Conservation (phyloP, 208 protist species). For the Crithidia sp. region DNA sequence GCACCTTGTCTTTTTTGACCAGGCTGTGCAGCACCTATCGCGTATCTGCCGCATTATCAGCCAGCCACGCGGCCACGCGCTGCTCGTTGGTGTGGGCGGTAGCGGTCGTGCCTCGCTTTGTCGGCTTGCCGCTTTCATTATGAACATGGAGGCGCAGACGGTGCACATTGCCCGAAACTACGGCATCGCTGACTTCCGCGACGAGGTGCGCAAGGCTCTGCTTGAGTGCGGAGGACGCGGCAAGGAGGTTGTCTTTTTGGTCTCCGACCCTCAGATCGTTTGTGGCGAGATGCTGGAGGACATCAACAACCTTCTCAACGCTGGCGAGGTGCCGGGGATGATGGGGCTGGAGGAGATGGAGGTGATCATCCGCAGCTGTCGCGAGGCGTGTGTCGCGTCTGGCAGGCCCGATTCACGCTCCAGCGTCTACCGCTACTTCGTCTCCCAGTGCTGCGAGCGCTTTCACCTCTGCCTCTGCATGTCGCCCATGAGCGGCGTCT, state of each 20-base stretch:
- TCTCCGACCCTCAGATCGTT: constrained; percentile 95
- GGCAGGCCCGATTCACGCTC: constrained; percentile 90
- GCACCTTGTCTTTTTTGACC: constrained; percentile 97
- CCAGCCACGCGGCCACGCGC: constrained; percentile 95
- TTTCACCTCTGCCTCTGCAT: constrained; percentile 96
- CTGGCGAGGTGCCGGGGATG: constrained; percentile 96
- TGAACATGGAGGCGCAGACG: constrained; percentile 89
- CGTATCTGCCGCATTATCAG: constrained; percentile 96
- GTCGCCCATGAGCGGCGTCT: constrained; percentile 94
- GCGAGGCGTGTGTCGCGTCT: constrained; percentile 65
- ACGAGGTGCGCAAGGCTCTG: constrained; percentile 93
- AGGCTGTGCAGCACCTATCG: constrained; percentile 95
- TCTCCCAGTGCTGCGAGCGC: constrained; percentile 90
- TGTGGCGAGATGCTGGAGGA: constrained; percentile 96
- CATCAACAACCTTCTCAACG: constrained; percentile 97
- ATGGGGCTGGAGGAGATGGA: constrained; percentile 95
- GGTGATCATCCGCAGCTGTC: constrained; percentile 86
- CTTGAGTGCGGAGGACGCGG: constrained; percentile 79
- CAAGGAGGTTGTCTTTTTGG: constrained; percentile 93
- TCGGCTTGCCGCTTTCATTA: constrained; percentile 93
- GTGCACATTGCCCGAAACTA: constrained; percentile 92
- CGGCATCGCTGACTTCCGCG: constrained; percentile 92
- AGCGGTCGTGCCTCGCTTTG: constrained; percentile 95
- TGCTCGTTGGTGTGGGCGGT: constrained; percentile 97
- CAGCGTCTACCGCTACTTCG: constrained; percentile 92